phyloP scores from a whole-genome alignment of 257 asterid genomes.

The Solanum pennellii region DNA sequence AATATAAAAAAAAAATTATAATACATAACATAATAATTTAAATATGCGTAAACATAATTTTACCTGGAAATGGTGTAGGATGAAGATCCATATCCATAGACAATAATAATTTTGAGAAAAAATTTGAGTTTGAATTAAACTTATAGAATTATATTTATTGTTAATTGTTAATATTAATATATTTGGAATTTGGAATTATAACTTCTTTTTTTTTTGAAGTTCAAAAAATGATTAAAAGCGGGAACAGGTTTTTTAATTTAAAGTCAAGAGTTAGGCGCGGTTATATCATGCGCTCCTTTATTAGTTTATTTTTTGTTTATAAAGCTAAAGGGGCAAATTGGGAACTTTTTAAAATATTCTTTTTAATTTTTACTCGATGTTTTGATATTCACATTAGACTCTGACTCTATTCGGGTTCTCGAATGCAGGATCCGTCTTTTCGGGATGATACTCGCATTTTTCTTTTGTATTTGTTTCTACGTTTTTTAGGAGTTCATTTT shows the following conservation, averaged over 20 bases:
- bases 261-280: neutral
- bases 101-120: neutral
- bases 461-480: no score
- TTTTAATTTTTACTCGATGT: neutral
- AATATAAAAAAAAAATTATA: neutral
- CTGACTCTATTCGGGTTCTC: rapidly evolving
- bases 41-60: conserved; percentile 24
- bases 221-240: conserved; percentile 14
- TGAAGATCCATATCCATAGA: conserved; percentile 34
- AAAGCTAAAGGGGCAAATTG: neutral
- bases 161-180: neutral
- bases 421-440: neutral
- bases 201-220: neutral
- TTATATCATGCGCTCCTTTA: neutral
- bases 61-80: conserved; percentile 26
- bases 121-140: neutral
- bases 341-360: neutral
- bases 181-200: neutral
- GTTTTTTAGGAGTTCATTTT: neutral
- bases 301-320: neutral
- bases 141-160: neutral
- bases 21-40: conserved; percentile 4
- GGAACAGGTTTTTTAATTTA: conserved; percentile 20
- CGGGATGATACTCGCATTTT: neutral
- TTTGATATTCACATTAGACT: neutral